Evolutionary conservation across 805 yeast genomes (phyloP).

Genomic region (Millerago galiae): DNA sequence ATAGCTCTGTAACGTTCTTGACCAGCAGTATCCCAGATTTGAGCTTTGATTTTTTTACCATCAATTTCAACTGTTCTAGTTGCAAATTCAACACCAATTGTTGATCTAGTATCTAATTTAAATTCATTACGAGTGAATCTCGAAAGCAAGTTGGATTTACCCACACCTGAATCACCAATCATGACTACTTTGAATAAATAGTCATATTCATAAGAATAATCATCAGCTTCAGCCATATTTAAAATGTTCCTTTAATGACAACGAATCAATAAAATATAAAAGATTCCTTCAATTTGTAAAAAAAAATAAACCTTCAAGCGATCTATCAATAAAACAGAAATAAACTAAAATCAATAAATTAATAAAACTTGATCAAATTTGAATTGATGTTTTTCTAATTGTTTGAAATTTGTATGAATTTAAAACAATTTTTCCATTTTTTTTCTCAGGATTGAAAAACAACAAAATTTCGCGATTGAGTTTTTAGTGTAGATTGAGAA

Average conservation of each 20-base stretch:
- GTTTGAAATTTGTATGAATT: too few relatives aligned
- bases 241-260: neutral
- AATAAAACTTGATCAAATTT: neutral
- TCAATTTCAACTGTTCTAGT: conserved; percentile 88
- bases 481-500: too few relatives aligned
- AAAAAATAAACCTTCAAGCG: too few relatives aligned
- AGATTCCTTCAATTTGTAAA: too few relatives aligned
- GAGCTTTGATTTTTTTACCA: conserved; percentile 80
- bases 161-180: conserved; percentile 97
- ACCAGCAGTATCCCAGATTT: conserved; percentile 99
- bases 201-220: conserved; percentile 78
- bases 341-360: too few relatives aligned
- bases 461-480: too few relatives aligned
- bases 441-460: too few relatives aligned
- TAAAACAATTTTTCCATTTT: too few relatives aligned
- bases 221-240: conserved; percentile 38
- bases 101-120: conserved; percentile 87
- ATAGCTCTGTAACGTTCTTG: conserved; percentile 98
- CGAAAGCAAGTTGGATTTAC: conserved; percentile 88
- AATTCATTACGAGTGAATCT: conserved; percentile 95
- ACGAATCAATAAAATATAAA: neutral
- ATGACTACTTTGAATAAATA: conserved; percentile 88
- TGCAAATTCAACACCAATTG: conserved; percentile 98
- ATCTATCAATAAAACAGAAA: too few relatives aligned
- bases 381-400: too few relatives aligned